A percentile compares a stretch with the other conserved stretches of the same genome.
Evolutionary conservation across 2,329 filamentous ascomycete species (phyloP).

Genomic region (Diplodia mutila): DNA sequence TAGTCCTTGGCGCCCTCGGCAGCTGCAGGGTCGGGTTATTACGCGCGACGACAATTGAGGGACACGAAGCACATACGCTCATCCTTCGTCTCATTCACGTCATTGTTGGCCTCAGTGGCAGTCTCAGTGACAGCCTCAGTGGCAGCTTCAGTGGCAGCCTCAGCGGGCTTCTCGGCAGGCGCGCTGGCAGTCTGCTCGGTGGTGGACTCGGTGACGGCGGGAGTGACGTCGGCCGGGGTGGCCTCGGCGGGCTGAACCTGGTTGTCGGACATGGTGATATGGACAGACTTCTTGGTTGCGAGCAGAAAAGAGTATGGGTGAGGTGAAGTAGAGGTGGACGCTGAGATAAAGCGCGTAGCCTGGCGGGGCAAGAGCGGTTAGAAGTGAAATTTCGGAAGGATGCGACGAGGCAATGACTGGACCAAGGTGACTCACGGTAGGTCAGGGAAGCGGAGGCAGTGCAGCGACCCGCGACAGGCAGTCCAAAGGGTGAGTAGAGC

Average conservation of each 20-base stretch:
- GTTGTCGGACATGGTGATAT: constrained; percentile 23
- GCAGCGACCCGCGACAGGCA: constrained; percentile 10
- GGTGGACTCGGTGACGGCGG: constrained; percentile 27
- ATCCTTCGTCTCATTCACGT: constrained; percentile 24
- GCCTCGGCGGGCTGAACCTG: constrained; percentile 30
- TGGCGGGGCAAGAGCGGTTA: constrained; percentile 22
- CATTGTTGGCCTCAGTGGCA: background rate
- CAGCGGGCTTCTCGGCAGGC: constrained; percentile 28
- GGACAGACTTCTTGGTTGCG: background rate
- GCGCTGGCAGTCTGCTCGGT: constrained; percentile 27
- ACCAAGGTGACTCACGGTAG: background rate
- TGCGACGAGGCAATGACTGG: background rate
- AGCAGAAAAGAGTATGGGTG: background rate
- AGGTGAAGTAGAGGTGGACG: background rate
- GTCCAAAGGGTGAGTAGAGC: background rate
- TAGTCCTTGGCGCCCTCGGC: constrained; percentile 9
- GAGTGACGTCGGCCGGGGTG: constrained; percentile 29
- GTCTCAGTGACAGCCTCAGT: background rate
- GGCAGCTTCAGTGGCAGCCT: constrained; percentile 27
- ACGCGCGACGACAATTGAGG: background rate
- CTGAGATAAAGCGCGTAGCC: background rate
- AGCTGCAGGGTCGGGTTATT: background rate
- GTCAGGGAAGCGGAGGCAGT: background rate
- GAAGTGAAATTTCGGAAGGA: constrained; percentile 19
- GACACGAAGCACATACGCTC: constrained; percentile 5